Base-by-base conservation (phyloP, 257 asterid species). In the Primulina tabacum region DNA sequence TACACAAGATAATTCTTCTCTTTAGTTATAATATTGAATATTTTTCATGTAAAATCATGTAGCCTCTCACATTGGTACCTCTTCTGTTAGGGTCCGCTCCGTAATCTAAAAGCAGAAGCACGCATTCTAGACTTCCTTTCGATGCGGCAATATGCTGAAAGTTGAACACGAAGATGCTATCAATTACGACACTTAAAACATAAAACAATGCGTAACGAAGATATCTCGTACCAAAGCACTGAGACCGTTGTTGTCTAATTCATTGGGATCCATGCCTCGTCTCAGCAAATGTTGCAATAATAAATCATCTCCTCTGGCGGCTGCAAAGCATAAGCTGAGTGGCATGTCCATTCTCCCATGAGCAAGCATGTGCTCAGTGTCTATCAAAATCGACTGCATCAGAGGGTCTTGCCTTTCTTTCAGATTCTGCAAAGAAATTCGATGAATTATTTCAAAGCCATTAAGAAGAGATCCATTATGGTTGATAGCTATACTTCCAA, bases 251-350 rank as follows among this genome's bases (percentile, higher is more conserved):
- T 26, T 66, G 62, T 92, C 92, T 68, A 76, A 37, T 81, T 92
- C 98, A 64, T 87, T 85, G 8, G 95, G 90, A 76, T 92, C 90
- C 73, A 73, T 40, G 10, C 95, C 95, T 53, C 80, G 86, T 81
- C 75, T 83, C 29, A 92, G 80, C 86, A 92, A 61, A 69, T 88
- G 91, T 65, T 82, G 77, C 83, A 89, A 76, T 82, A 92, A 74
- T 16, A 84, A 75, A 67, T 82, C 89, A 62, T 89, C 96, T 34
- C 88, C 92, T 73, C 96, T 82, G 60, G 62, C 85, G 32, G 94
- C 96, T 50, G 98, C 96, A 77, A 92, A 92, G 82, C 90, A 83
- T 72, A 92, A 80, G 83, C 85, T 92, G 47, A 89, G 92, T 69
- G 96, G 98, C 81, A 92, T 67, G 53, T 86, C 94, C 89, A 83